Conservation (phyloP, 225 moss, liverwort and hornwort genomes). For the Thuidium tamariscinum region DNA sequence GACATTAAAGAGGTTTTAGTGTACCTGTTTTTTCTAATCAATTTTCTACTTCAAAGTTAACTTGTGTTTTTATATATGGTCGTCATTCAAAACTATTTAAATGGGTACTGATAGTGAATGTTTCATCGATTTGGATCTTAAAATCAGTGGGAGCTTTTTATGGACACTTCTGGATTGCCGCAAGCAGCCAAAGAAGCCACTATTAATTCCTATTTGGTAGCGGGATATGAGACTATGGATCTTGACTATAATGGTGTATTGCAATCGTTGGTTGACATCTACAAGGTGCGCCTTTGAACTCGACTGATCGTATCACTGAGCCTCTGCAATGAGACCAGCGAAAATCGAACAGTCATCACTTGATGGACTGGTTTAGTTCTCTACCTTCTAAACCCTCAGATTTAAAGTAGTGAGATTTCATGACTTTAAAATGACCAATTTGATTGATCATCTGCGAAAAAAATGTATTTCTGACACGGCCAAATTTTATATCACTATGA, state of each 20-base stretch:
- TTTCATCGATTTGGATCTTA: neutral
- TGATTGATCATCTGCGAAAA: neutral
- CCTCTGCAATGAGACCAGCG: neutral
- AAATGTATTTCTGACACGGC: neutral
- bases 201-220: conserved; percentile 59
- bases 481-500: neutral
- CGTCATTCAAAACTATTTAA: neutral
- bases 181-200: conserved; percentile 76
- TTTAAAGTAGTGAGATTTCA: neutral
- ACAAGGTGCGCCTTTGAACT: conserved; percentile 26
- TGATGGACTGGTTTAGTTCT: neutral
- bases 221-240: conserved; percentile 52
- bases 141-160: conserved; percentile 70
- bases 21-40: neutral
- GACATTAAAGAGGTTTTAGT: neutral
- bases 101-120: neutral
- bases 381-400: neutral
- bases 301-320: neutral
- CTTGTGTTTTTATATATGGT: neutral
- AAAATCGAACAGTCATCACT: neutral
- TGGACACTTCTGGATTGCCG: conserved; percentile 77
- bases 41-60: neutral
- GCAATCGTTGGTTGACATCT: conserved; percentile 62
- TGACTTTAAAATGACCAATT: neutral
- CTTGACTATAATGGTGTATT: conserved; percentile 46